A percentile compares a stretch with the other conserved stretches of the same genome.
Conservation (phyloP, 306 rosid species). For the Vigna nakashimae region DNA sequence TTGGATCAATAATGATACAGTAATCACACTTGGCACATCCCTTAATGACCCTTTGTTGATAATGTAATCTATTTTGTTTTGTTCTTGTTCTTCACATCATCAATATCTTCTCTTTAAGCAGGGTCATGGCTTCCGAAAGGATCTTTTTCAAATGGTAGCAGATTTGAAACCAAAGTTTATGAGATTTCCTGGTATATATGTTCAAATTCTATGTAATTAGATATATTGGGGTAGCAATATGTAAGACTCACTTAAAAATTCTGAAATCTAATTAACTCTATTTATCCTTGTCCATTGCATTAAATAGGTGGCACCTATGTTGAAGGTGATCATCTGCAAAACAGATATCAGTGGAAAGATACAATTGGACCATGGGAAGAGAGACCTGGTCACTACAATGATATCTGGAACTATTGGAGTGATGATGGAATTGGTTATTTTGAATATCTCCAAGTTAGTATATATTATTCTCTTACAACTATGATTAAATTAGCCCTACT, state of each 20-base stretch:
- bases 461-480: not conserved
- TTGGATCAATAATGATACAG: not conserved
- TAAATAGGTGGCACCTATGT: slow-evolving; percentile 79
- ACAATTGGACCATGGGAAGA: slow-evolving; percentile 90
- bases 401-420: slow-evolving; percentile 96
- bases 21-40: no score
- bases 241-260: not conserved
- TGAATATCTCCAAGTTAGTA: slow-evolving; percentile 82
- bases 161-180: slow-evolving; percentile 18
- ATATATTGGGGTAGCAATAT: no score
- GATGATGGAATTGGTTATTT: slow-evolving; percentile 92
- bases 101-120: not conserved
- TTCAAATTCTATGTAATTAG: not conserved
- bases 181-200: not conserved
- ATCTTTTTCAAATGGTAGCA: not conserved
- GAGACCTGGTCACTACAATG: slow-evolving; percentile 94
- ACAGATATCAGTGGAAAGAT: slow-evolving; percentile 67
- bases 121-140: slow-evolving; percentile 17
- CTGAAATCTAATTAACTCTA: not conserved
- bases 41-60: not conserved
- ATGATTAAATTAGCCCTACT: not conserved
- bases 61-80: not conserved
- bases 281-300: slow-evolving; percentile 18
- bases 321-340: slow-evolving; percentile 61
- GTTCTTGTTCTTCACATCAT: not conserved